A percentile compares a stretch with the other conserved stretches of the same genome.
phyloP scores from a whole-genome alignment of 257 asterid genomes.

The Solanum tacnaense region DNA sequence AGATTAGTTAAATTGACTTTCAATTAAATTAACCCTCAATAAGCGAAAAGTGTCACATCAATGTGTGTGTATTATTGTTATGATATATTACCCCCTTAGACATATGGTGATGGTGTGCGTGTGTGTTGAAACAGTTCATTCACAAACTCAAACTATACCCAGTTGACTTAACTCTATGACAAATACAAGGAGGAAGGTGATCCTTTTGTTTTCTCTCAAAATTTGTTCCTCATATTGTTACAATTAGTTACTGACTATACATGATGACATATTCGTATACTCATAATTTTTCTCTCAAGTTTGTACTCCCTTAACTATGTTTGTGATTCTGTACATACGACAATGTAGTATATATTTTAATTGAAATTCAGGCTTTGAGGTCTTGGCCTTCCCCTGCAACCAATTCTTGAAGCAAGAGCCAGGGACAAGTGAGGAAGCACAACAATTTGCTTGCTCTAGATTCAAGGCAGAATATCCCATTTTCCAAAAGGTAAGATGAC shows the following conservation, averaged over 20 bases:
- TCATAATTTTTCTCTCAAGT: not conserved
- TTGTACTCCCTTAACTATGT: not conserved
- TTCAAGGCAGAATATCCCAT: constrained; percentile 86
- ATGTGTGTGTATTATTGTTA: not conserved
- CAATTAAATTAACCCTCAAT: not conserved
- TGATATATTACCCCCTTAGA: not conserved
- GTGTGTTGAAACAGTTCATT: constrained; percentile 48
- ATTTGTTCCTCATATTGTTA: not conserved
- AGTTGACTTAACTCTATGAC: constrained; percentile 54
- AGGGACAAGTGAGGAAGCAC: constrained; percentile 66
- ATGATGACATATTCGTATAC: not conserved
- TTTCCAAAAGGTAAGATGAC: constrained; percentile 51
- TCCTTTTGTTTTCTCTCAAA: not conserved
- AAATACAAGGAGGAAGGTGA: constrained; percentile 64
- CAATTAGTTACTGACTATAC: not conserved
- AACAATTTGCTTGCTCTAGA: constrained; percentile 72
- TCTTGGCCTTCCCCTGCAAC: constrained; percentile 88
- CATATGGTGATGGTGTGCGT: not conserved
- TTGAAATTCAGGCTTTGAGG: constrained; percentile 50
- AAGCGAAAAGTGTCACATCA: not conserved
- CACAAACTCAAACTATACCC: constrained; percentile 65
- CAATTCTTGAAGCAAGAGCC: constrained; percentile 90
- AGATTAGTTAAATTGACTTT: not conserved
- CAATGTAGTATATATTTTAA: not conserved
- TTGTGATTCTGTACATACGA: not conserved